A percentile compares a stretch with the other conserved stretches of the same genome.
These are phyloP conservation scores for Trametopsis cervina DNA, from an alignment of 768 basidiomycete species.

Conservation along the genomic window DNA sequence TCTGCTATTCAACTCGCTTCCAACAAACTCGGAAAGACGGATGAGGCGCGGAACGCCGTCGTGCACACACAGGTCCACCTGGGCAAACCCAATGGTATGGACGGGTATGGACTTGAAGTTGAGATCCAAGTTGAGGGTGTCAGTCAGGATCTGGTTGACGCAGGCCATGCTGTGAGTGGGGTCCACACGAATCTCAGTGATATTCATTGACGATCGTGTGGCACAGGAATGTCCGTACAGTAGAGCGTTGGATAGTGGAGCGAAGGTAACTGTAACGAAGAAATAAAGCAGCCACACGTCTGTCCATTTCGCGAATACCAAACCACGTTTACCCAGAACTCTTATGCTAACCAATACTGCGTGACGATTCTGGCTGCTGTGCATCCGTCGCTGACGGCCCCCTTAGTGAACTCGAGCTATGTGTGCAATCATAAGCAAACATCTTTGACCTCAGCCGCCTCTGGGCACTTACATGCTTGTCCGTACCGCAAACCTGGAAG, in stretches of 20 bases:
- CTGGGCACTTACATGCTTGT: background rate
- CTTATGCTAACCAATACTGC: background rate
- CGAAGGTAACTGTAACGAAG: conserved; percentile 51
- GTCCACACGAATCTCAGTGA: background rate
- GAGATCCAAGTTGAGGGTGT: conserved; percentile 67
- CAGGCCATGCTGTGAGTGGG: conserved; percentile 58
- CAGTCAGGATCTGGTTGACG: conserved; percentile 55
- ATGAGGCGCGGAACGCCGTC: conserved; percentile 50
- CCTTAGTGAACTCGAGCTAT: background rate
- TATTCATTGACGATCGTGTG: background rate
- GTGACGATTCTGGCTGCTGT: background rate
- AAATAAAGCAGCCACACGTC: too few species aligned
- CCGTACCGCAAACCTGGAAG: background rate
- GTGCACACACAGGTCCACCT: conserved; percentile 57
- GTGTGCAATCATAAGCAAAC: background rate
- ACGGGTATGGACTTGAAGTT: conserved; percentile 62
- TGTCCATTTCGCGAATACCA: too few species aligned
- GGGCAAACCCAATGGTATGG: conserved; percentile 48
- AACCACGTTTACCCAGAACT: too few species aligned
- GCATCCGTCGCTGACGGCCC: background rate
- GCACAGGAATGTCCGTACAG: conserved; percentile 65
- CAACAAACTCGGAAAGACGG: conserved; percentile 43
- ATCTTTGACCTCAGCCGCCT: background rate
- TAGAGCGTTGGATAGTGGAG: conserved; percentile 52
- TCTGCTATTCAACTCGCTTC: conserved; percentile 63